Evolutionary conservation across 1,284 basidiomycete genomes (phyloP).

Genomic region (Sporisorium reilianum): DNA sequence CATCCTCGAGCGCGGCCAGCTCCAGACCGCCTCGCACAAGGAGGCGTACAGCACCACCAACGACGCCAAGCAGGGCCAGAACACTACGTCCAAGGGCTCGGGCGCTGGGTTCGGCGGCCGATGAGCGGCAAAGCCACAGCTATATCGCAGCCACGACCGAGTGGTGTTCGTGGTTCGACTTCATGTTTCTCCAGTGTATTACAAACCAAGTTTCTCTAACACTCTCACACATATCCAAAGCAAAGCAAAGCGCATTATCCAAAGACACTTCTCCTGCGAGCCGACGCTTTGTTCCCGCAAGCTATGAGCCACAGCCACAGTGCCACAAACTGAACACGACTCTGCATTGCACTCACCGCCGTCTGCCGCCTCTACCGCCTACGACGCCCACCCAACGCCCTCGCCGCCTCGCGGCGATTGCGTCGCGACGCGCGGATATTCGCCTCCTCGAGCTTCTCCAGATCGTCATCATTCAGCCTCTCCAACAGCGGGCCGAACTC

Average conservation of each 20-base stretch:
- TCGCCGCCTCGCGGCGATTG: slow-evolving; percentile 55
- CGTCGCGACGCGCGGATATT: slow-evolving; percentile 57
- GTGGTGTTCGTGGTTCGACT: too few relatives aligned
- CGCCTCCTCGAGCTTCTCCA: slow-evolving; percentile 74
- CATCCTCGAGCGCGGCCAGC: slow-evolving; percentile 66
- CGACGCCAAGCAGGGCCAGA: slow-evolving; percentile 49
- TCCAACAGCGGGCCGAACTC: slow-evolving; percentile 92
- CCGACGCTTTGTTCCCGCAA: background rate
- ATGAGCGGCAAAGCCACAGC: slow-evolving; percentile 25
- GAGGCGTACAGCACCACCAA: slow-evolving; percentile 63
- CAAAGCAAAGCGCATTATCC: background rate
- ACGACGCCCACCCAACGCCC: slow-evolving; percentile 15
- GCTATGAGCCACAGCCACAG: too few relatives aligned
- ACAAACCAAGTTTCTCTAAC: background rate
- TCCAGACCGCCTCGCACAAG: slow-evolving; percentile 56
- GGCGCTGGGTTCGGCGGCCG: slow-evolving; percentile 55
- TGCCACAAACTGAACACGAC: too few relatives aligned
- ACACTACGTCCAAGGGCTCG: slow-evolving; percentile 35
- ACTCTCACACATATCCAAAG: background rate
- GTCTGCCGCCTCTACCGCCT: background rate
- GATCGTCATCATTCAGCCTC: slow-evolving; percentile 86
- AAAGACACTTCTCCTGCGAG: background rate
- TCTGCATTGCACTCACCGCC: background rate
- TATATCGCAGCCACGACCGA: too few relatives aligned
- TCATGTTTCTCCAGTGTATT: background rate